These are phyloP conservation scores for Hypoxylon sp. DNA, from an alignment of 2,329 filamentous ascomycete species.

Conservation along the genomic window DNA sequence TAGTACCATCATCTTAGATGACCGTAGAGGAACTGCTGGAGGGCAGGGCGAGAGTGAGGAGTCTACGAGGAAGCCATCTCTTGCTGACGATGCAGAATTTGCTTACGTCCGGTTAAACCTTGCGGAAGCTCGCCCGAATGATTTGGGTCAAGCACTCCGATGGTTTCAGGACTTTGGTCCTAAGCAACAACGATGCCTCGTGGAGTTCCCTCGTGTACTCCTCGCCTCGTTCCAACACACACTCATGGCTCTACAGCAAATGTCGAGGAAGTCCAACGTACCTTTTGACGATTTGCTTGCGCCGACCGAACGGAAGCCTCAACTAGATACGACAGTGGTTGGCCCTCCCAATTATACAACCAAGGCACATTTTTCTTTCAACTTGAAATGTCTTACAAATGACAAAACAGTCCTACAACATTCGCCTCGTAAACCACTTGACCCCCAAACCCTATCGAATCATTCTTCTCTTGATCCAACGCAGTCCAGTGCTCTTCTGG, in stretches of 20 bases:
- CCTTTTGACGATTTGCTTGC: conserved; percentile 65
- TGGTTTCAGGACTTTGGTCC: conserved; percentile 50
- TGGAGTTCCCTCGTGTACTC: conserved; percentile 74
- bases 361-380: conserved; percentile 63
- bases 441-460: conserved; percentile 46
- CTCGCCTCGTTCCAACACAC: conserved; percentile 70
- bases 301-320: conserved; percentile 43
- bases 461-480: conserved; percentile 65
- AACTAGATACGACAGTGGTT: conserved; percentile 48
- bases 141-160: conserved; percentile 46
- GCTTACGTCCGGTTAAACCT: conserved; percentile 54
- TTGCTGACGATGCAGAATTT: conserved; percentile 51
- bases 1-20: conserved; percentile 44
- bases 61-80: conserved; percentile 35
- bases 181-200: conserved; percentile 53
- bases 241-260: conserved; percentile 67
- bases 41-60: conserved; percentile 1
- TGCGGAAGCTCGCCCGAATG: conserved; percentile 41
- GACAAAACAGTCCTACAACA: conserved; percentile 41
- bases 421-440: conserved; percentile 40
- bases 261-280: conserved; percentile 59
- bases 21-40: conserved; percentile 20
- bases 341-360: conserved; percentile 66
- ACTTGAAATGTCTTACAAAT: conserved; percentile 54
- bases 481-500: conserved; percentile 65